Conservation (phyloP, 768 basidiomycete genomes). For the Suillus variegatus region DNA sequence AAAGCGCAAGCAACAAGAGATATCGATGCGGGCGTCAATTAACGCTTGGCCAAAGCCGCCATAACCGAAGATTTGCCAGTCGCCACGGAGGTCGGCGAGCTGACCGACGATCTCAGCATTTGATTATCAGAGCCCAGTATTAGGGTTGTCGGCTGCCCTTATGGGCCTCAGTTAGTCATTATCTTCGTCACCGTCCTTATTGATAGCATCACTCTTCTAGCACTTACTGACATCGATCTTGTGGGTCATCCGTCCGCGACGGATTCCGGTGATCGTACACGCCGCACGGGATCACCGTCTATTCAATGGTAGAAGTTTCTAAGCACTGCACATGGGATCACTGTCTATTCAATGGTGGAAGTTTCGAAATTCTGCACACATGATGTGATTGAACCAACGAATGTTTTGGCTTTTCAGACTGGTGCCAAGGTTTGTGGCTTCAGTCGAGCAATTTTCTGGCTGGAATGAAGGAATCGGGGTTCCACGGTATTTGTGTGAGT, state of each 20-base stretch:
- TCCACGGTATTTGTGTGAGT: neutral
- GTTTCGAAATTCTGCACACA: slow-evolving; percentile 49
- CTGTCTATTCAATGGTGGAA: slow-evolving; percentile 45
- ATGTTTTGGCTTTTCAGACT: slow-evolving; percentile 74
- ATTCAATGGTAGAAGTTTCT: no score
- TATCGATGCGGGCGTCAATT: slow-evolving; percentile 50
- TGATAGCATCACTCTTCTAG: slow-evolving; percentile 33
- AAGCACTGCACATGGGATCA: slow-evolving; percentile 35
- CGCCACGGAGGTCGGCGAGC: slow-evolving; percentile 51
- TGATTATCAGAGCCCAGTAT: slow-evolving; percentile 16
- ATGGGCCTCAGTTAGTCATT: slow-evolving; percentile 28
- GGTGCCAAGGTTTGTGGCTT: slow-evolving; percentile 56
- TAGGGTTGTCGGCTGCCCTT: slow-evolving; percentile 19
- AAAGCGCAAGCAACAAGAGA: slow-evolving; percentile 32
- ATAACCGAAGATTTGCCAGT: slow-evolving; percentile 71
- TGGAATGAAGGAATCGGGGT: neutral
- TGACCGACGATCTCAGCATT: slow-evolving; percentile 38
- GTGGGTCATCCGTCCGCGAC: slow-evolving; percentile 19
- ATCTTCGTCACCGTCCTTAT: neutral
- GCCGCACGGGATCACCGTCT: no score
- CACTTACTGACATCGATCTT: slow-evolving; percentile 50
- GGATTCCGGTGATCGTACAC: slow-evolving; percentile 38
- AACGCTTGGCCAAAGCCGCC: slow-evolving; percentile 57
- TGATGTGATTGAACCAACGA: slow-evolving; percentile 63
- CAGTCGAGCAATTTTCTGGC: neutral